Evolutionary conservation across 139 green algal species (phyloP).

Genomic region (Coccomyxa sp.): DNA sequence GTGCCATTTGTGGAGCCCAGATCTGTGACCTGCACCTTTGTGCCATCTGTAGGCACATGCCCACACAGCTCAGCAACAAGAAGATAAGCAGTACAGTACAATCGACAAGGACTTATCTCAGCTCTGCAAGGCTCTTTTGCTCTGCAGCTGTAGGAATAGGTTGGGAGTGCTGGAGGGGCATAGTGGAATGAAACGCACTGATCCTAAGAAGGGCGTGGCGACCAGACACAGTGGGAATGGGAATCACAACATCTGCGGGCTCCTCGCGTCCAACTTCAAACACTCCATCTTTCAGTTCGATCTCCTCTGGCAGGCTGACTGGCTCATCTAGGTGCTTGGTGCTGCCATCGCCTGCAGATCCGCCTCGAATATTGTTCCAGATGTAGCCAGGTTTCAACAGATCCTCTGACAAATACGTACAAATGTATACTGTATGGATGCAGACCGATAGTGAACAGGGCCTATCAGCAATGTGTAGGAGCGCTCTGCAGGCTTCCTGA

Average conservation of each 20-base stretch:
- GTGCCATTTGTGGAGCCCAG: slow-evolving; percentile 63
- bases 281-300: slow-evolving; percentile 24
- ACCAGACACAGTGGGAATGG: slow-evolving; percentile 37
- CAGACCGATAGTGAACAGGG: too few species aligned
- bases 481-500: too few species aligned
- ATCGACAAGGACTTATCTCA: too few species aligned
- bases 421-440: too few species aligned
- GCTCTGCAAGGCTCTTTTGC: too few species aligned
- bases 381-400: too few species aligned
- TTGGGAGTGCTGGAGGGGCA: too few species aligned
- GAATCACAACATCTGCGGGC: slow-evolving; percentile 44
- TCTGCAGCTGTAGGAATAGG: too few species aligned
- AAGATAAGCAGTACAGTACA: neutral
- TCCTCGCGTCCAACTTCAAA: slow-evolving; percentile 35
- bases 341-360: slow-evolving; percentile 21
- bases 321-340: slow-evolving; percentile 31
- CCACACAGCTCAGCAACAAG: neutral
- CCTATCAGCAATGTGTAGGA: too few species aligned
- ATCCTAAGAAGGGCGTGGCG: slow-evolving; percentile 41
- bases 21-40: slow-evolving; percentile 44
- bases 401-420: too few species aligned
- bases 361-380: too few species aligned
- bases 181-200: neutral
- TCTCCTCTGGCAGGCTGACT: slow-evolving; percentile 19
- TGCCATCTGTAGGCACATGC: slow-evolving; percentile 19